phyloP scores from a whole-genome alignment of 2,329 filamentous ascomycete genomes.

The Coniella vitis region DNA sequence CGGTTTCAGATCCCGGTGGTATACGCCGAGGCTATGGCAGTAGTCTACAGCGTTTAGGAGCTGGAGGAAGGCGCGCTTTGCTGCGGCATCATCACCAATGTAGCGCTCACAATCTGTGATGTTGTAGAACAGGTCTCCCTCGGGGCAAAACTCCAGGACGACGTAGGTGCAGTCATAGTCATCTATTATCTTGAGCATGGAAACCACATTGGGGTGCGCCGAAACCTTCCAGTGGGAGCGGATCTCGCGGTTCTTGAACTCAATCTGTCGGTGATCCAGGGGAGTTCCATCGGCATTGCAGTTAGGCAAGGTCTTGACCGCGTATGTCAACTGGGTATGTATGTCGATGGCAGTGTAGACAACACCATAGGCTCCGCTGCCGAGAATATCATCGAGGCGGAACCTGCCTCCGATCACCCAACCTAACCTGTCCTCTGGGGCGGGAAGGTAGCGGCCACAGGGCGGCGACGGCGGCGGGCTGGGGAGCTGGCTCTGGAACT shows the following conservation, averaged over 20 bases:
- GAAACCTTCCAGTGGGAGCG: conserved; percentile 84
- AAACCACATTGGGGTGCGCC: conserved; percentile 86
- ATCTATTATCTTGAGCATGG: conserved; percentile 89
- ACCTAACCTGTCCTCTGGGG: conserved; percentile 81
- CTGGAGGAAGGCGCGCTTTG: conserved; percentile 84
- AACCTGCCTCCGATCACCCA: conserved; percentile 75
- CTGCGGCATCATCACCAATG: conserved; percentile 83
- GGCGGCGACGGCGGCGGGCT: conserved; percentile 19
- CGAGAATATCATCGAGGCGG: conserved; percentile 77
- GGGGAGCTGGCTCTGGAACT: not conserved
- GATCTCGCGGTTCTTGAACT: conserved; percentile 91
- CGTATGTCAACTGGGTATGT: conserved; percentile 74
- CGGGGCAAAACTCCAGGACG: conserved; percentile 92
- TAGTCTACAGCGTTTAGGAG: conserved; percentile 94
- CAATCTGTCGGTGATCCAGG: conserved; percentile 76
- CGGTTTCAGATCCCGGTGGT: conserved; percentile 95
- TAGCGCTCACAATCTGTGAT: conserved; percentile 95
- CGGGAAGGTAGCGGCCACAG: conserved; percentile 42
- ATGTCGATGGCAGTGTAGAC: conserved; percentile 88
- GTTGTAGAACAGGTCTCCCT: conserved; percentile 94
- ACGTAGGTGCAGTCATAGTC: conserved; percentile 90
- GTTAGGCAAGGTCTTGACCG: conserved; percentile 96
- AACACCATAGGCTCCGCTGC: conserved; percentile 92
- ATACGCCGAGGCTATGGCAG: conserved; percentile 89
- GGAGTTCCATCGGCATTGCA: conserved; percentile 62